Evolutionary conservation across 306 rosid species (phyloP), one percentile per base, ranked within the genome.

Genomic region (Acacia crassicarpa): DNA sequence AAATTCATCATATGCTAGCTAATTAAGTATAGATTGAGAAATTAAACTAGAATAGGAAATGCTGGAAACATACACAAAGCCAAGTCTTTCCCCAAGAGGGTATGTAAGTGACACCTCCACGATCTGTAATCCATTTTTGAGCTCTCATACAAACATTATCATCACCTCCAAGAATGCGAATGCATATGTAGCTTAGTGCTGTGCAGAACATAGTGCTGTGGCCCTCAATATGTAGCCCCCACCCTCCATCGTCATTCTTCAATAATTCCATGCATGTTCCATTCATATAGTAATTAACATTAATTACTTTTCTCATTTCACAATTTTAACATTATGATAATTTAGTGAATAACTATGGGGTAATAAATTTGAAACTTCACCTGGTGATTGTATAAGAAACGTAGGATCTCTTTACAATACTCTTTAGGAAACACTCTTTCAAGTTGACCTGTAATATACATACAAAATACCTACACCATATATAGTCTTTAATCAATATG

Each of bases 1-100:
- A 46, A 14, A 46, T 14, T 46, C 53, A 49, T 46, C 5, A 49
- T 38, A 38, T 5, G 40, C 40, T 38, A 0, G 20, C 56, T 22
- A 44, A 43, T 46, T 4, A 45, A 72, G 2, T 46, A 13, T 46
- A 46, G 53, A 9, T 3, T 46, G 53, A 46, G 53, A 46, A 46
- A 38, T 38, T 38, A 38, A 38, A 46, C 53, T 46, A 13, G 4
- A 46, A 46, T 2, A 0, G 15, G 0, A 12, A 46, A 13, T 46
- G 4, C 17, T 46, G 53, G 53, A 30, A 8, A 51, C 25, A 15
- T 89, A 93, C 97, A 80, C 92, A 89, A 74, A 93, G 94, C 98
- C 97, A 91, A 5, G 90, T 85, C 83, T 94, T 94, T 23, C 98
- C 98, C 98, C 98, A 92, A 0, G 97, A 91, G 51, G 94, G 88